phyloP scores from a whole-genome alignment of 148 eudicot species.

The Rhododendron simsii region DNA sequence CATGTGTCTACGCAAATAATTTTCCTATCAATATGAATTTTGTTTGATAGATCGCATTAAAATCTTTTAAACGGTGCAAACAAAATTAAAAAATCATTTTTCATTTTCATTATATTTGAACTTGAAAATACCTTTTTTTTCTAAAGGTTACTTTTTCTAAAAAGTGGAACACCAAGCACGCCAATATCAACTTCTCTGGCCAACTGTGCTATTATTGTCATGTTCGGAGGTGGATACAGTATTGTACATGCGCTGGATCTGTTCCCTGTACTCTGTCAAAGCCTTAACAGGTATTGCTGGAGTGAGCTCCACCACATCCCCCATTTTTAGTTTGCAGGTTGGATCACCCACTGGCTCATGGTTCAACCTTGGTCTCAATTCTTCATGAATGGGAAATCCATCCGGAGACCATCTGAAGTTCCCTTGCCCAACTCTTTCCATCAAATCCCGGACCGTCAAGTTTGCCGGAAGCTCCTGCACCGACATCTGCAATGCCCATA shows the following conservation, averaged over 20 bases:
- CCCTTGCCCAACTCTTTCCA: conserved; percentile 58
- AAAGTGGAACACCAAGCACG: neutral
- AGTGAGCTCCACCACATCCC: conserved; percentile 83
- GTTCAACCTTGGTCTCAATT: conserved; percentile 74
- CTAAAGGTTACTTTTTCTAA: no score
- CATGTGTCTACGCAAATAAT: no score
- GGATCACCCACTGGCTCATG: conserved; percentile 66
- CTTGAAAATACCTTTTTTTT: no score
- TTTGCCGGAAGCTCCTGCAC: conserved; percentile 78
- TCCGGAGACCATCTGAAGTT: conserved; percentile 56
- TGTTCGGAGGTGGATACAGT: conserved; percentile 27
- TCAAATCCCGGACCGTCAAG: conserved; percentile 62
- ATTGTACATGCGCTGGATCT: conserved; percentile 89
- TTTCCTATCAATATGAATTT: no score
- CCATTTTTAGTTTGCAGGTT: conserved; percentile 74
- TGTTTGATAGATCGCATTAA: no score
- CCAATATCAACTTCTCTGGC: conserved; percentile 47
- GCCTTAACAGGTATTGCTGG: conserved; percentile 81
- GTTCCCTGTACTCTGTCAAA: conserved; percentile 69
- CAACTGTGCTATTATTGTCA: conserved; percentile 24
- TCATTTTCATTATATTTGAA: no score
- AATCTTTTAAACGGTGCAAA: no score
- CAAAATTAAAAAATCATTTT: no score
- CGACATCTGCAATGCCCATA: conserved; percentile 64
- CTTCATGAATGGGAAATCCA: conserved; percentile 69